These are phyloP conservation scores for Komagataella pastoris DNA, from an alignment of 805 yeast genomes.

Conservation along the genomic window DNA sequence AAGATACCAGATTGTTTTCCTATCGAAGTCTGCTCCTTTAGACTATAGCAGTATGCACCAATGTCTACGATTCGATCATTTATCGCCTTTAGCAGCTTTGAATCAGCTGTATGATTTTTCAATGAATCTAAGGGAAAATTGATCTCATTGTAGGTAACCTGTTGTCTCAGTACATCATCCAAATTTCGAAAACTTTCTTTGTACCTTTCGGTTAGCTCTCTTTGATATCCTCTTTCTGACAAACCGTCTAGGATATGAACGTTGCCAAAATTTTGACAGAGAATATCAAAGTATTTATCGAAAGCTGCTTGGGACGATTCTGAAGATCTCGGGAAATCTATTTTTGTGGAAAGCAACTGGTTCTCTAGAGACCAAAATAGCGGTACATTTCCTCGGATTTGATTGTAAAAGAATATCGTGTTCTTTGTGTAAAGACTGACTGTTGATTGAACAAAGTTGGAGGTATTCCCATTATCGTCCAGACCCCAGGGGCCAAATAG, in stretches of 20 bases:
- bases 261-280: slow-evolving; percentile 34
- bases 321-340: slow-evolving; percentile 33
- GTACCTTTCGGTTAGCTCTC: slow-evolving; percentile 28
- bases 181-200: slow-evolving; percentile 9
- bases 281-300: slow-evolving; percentile 31
- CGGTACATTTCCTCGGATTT: slow-evolving; percentile 41
- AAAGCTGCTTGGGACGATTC: slow-evolving; percentile 44
- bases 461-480: slow-evolving; percentile 40
- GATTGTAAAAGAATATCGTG: slow-evolving; percentile 28
- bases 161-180: slow-evolving; percentile 5
- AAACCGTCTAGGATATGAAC: slow-evolving; percentile 36
- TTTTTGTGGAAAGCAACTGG: slow-evolving; percentile 28
- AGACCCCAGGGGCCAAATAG: slow-evolving; percentile 42
- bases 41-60: slow-evolving; percentile 32
- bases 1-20: slow-evolving; percentile 40
- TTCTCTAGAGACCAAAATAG: slow-evolving; percentile 38
- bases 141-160: slow-evolving; percentile 19
- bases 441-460: slow-evolving; percentile 41
- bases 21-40: slow-evolving; percentile 17
- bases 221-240: slow-evolving; percentile 26
- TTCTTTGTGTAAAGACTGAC: slow-evolving; percentile 27
- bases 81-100: slow-evolving; percentile 9
- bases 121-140: slow-evolving; percentile 22
- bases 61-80: slow-evolving; percentile 22
- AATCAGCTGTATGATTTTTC: slow-evolving; percentile 12